A percentile compares a stretch with the other conserved stretches of the same genome.
Conservation (phyloP, 73 alveolate species). For the Stentor coeruleus region DNA sequence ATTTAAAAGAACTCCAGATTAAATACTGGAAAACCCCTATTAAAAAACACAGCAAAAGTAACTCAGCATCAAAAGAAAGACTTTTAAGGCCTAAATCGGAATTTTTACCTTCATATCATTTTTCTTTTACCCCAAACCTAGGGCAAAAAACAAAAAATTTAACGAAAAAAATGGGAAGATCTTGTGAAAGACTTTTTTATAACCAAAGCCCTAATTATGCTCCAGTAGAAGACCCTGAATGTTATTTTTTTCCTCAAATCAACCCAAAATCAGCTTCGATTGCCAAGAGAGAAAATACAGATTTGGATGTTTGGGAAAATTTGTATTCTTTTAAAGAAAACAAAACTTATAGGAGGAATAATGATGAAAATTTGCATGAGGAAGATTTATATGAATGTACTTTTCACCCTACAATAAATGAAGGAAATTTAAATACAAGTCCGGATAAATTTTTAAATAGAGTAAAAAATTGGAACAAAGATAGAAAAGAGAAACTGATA, state of each 20-base stretch:
- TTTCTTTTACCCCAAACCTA: not conserved
- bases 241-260: not conserved
- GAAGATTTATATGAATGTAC: not conserved
- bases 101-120: not conserved
- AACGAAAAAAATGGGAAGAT: not conserved
- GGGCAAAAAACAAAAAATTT: not conserved
- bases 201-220: not conserved
- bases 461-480: not conserved
- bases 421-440: too few relatives aligned
- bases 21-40: not conserved
- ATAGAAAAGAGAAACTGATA: not conserved
- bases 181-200: not conserved
- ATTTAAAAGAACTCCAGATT: not conserved
- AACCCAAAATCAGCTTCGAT: not conserved
- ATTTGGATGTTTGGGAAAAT: not conserved
- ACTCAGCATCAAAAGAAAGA: not conserved
- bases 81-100: not conserved
- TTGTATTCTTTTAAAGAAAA: not conserved
- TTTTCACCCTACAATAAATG: not conserved
- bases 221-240: not conserved
- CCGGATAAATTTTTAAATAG: not conserved
- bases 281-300: not conserved
- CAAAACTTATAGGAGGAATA: not conserved
- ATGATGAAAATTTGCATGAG: not conserved
- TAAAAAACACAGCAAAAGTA: not conserved